These are phyloP conservation scores for Cladophialophora exuberans DNA, from an alignment of 2,329 filamentous ascomycete genomes.

Conservation along the genomic window DNA sequence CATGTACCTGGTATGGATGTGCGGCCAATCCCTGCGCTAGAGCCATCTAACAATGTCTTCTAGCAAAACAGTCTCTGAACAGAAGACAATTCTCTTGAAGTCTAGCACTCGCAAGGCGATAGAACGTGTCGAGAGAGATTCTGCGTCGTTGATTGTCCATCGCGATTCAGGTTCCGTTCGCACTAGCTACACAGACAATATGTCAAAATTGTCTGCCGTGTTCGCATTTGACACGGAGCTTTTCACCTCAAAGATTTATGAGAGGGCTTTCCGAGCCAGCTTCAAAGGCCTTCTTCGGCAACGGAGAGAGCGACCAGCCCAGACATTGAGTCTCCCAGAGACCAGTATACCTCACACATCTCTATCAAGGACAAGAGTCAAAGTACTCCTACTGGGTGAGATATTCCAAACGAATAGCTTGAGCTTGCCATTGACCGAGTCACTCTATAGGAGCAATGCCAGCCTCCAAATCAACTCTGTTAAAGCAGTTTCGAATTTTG, in stretches of 20 bases:
- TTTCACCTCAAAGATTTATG: neutral
- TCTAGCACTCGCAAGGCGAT: neutral
- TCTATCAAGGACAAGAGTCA: no score
- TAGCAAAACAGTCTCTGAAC: neutral
- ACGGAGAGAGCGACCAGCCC: no score
- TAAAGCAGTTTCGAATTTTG: no score
- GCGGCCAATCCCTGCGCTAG: no score
- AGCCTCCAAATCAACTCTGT: no score
- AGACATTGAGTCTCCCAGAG: no score
- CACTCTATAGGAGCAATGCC: no score
- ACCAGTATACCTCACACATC: no score
- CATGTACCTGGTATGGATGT: neutral
- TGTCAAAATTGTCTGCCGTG: neutral
- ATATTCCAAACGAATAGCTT: no score
- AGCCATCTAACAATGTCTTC: neutral
- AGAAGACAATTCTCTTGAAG: neutral
- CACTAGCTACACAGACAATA: neutral
- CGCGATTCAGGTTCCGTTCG: neutral
- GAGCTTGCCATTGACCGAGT: no score
- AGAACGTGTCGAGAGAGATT: neutral
- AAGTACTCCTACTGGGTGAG: no score
- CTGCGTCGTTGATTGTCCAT: neutral
- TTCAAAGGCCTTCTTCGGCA: no score
- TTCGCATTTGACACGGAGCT: neutral
- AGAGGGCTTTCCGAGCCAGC: neutral